Evolutionary conservation across 2,329 filamentous ascomycete species (phyloP).

Genomic region (Teratosphaeria zuluensis): DNA sequence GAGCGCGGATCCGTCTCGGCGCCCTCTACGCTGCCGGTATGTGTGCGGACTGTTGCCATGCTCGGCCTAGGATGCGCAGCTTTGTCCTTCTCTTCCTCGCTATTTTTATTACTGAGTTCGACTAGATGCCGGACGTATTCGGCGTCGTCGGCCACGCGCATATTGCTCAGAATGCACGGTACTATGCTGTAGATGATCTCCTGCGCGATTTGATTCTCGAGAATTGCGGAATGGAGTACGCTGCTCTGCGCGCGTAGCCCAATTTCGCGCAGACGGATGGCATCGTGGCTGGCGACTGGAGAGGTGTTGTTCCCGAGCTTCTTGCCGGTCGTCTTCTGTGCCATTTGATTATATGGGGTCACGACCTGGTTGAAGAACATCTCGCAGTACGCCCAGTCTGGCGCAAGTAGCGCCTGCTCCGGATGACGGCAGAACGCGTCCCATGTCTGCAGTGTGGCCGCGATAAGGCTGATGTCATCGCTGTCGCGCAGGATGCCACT

Average conservation of each 20-base stretch:
- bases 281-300: slow-evolving; percentile 52
- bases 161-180: slow-evolving; percentile 76
- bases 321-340: slow-evolving; percentile 49
- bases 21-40: slow-evolving; percentile 43
- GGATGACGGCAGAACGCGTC: slow-evolving; percentile 82
- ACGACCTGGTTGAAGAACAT: slow-evolving; percentile 73
- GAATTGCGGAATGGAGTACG: slow-evolving; percentile 67
- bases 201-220: slow-evolving; percentile 63
- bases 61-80: slow-evolving; percentile 62
- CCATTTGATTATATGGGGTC: slow-evolving; percentile 67
- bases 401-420: slow-evolving; percentile 73
- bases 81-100: slow-evolving; percentile 59
- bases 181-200: slow-evolving; percentile 66
- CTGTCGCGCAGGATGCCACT: slow-evolving; percentile 66
- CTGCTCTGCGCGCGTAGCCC: slow-evolving; percentile 64
- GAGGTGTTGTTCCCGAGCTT: slow-evolving; percentile 22
- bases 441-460: slow-evolving; percentile 79
- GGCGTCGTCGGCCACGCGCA: slow-evolving; percentile 58
- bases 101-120: slow-evolving; percentile 55
- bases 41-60: slow-evolving; percentile 66
- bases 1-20: slow-evolving; percentile 53
- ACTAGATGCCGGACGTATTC: slow-evolving; percentile 60
- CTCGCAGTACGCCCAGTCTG: slow-evolving; percentile 71
- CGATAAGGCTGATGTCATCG: slow-evolving; percentile 82
- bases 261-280: slow-evolving; percentile 51